Evolutionary conservation across 768 basidiomycete genomes (phyloP).

Genomic region (Tylopilus rubrobrunneus): DNA sequence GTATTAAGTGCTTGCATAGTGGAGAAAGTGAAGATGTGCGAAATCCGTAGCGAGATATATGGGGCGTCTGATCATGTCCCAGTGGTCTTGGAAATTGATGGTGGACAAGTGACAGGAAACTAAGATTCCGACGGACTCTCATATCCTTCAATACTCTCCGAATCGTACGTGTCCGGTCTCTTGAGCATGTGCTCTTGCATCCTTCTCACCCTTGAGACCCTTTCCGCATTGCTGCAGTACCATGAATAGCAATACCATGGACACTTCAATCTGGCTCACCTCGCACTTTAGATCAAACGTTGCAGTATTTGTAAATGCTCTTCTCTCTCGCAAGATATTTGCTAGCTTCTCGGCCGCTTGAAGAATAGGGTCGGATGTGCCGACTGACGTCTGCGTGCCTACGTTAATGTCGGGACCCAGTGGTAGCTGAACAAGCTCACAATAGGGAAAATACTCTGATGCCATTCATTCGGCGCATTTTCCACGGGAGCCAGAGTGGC

Average conservation of each 20-base stretch:
- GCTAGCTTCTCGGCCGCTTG: constrained; percentile 70
- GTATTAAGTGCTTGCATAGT: constrained; percentile 69
- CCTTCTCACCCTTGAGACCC: constrained; percentile 92
- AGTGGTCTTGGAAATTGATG: constrained; percentile 69
- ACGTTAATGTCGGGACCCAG: constrained; percentile 22
- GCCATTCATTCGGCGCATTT: constrained; percentile 81
- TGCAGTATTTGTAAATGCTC: constrained; percentile 86
- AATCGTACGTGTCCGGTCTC: constrained; percentile 83
- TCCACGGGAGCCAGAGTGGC: constrained; percentile 74
- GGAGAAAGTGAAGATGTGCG: constrained; percentile 71
- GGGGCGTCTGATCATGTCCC: constrained; percentile 88
- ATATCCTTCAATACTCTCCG: constrained; percentile 64
- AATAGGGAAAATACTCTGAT: constrained; percentile 78
- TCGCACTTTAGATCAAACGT: constrained; percentile 91
- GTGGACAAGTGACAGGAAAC: constrained; percentile 30
- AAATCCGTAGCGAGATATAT: constrained; percentile 81
- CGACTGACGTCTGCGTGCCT: constrained; percentile 22
- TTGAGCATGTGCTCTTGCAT: constrained; percentile 82
- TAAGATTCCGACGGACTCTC: not conserved
- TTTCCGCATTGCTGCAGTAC: constrained; percentile 63
- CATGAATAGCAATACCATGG: constrained; percentile 4
- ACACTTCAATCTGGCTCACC: constrained; percentile 37
- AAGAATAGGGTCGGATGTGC: constrained; percentile 52
- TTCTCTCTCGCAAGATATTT: constrained; percentile 64
- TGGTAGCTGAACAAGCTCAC: constrained; percentile 29